These are phyloP conservation scores for Pichia sp. DNA, from an alignment of 1,139 yeast genomes.

Conservation along the genomic window DNA sequence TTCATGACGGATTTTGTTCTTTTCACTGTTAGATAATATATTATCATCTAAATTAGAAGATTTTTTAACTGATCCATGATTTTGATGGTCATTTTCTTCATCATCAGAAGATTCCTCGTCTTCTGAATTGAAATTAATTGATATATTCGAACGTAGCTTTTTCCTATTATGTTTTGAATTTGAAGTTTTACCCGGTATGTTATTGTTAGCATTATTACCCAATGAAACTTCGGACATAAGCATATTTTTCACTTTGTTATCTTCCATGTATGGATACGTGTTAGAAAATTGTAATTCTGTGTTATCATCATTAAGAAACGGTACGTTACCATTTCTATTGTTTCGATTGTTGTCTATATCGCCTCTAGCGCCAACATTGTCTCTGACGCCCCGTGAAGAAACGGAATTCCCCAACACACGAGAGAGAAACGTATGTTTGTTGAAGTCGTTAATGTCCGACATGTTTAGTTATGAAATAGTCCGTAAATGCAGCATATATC, in stretches of 20 bases:
- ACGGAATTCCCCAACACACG: slow-evolving; percentile 53
- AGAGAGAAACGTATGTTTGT: slow-evolving; percentile 48
- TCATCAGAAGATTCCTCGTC: slow-evolving; percentile 21
- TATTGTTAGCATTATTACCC: slow-evolving; percentile 14
- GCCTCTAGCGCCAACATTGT: neutral
- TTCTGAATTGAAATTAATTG: slow-evolving; percentile 23
- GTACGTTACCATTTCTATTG: slow-evolving; percentile 24
- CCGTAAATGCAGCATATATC: too few species aligned
- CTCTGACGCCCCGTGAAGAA: slow-evolving; percentile 9
- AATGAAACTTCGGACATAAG: slow-evolving; percentile 15
- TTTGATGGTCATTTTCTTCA: slow-evolving; percentile 11
- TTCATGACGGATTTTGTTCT: slow-evolving; percentile 20
- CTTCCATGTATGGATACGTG: slow-evolving; percentile 14
- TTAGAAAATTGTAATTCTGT: slow-evolving; percentile 24
- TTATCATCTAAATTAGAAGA: neutral
- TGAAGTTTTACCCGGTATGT: too few species aligned
- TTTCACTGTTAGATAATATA: slow-evolving; percentile 19
- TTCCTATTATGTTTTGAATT: slow-evolving; percentile 7
- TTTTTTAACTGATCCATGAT: neutral
- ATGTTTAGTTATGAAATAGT: slow-evolving; percentile 4
- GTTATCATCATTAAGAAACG: slow-evolving; percentile 29
- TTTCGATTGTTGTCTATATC: slow-evolving; percentile 26
- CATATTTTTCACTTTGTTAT: slow-evolving; percentile 8
- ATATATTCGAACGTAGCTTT: slow-evolving; percentile 7
- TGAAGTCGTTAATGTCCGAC: slow-evolving; percentile 22